Percentiles rank a stretch among this genome's conserved stretches.
phyloP scores from a whole-genome alignment of 164 flowering plant genomes.

The Berberis vulgaris region DNA sequence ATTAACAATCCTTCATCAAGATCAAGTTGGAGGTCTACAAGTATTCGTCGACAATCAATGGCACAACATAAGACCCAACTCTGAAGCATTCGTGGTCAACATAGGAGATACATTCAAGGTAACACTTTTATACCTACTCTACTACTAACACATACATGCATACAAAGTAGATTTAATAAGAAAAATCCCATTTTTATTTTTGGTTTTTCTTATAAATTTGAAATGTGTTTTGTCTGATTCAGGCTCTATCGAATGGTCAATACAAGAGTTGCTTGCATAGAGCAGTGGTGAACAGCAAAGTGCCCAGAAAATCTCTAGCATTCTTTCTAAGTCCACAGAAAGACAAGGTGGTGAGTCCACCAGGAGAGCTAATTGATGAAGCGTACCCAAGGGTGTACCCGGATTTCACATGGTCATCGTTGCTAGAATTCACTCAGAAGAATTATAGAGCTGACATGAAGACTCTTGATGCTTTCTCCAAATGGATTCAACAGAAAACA shows the following conservation, averaged over 20 bases:
- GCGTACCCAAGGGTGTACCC: conserved; percentile 55
- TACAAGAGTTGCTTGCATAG: conserved; percentile 78
- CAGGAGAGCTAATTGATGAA: conserved; percentile 41
- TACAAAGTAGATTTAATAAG: too few relatives aligned
- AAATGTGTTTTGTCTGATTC: background rate
- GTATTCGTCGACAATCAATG: conserved; percentile 64
- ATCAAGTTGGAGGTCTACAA: conserved; percentile 67
- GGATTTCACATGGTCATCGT: conserved; percentile 65
- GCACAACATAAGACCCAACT: conserved; percentile 47
- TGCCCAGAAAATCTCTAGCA: conserved; percentile 63
- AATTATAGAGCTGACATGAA: conserved; percentile 81
- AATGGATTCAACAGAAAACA: conserved; percentile 40
- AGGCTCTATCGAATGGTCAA: conserved; percentile 77
- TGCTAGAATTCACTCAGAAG: conserved; percentile 74
- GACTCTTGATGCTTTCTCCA: conserved; percentile 53
- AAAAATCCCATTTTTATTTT: too few relatives aligned
- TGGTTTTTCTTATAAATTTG: background rate
- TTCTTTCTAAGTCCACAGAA: conserved; percentile 70
- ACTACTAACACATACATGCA: too few relatives aligned
- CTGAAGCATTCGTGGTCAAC: conserved; percentile 67
- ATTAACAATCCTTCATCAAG: conserved; percentile 84
- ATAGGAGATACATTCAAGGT: conserved; percentile 91
- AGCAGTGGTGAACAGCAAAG: conserved; percentile 70
- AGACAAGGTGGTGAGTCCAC: conserved; percentile 67
- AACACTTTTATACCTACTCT: background rate